Conservation (phyloP, 176 grass and related monocot genomes). For the Echinochloa phyllopogon region DNA sequence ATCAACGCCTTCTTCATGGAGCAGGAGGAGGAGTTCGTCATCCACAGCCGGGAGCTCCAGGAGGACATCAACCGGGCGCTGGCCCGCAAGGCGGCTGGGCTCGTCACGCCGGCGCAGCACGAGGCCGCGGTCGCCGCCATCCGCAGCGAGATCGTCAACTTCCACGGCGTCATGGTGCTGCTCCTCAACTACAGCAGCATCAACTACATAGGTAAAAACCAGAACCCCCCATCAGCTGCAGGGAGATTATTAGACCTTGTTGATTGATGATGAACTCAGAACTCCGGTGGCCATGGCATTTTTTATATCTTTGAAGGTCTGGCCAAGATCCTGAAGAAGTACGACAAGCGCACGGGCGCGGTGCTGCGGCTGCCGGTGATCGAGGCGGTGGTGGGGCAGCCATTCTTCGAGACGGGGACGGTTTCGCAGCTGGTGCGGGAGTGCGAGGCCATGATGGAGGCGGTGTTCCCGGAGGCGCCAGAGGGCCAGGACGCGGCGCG, state of each 20-base stretch:
- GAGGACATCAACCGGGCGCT: slow-evolving; percentile 51
- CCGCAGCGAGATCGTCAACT: slow-evolving; percentile 70
- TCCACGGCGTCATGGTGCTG: slow-evolving; percentile 88
- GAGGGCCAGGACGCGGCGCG: slow-evolving; percentile 40
- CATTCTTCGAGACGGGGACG: slow-evolving; percentile 81
- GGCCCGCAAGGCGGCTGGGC: slow-evolving; percentile 15
- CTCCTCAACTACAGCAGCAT: slow-evolving; percentile 94
- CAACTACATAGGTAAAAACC: slow-evolving; percentile 69
- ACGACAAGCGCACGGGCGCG: slow-evolving; percentile 82
- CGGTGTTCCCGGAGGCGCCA: slow-evolving; percentile 46
- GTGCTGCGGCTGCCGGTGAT: slow-evolving; percentile 63
- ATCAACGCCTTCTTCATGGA: slow-evolving; percentile 90
- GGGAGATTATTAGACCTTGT: neutral
- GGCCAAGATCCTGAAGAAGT: slow-evolving; percentile 94
- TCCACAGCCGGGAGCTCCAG: slow-evolving; percentile 69
- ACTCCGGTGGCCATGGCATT: neutral
- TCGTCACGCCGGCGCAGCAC: slow-evolving; percentile 32
- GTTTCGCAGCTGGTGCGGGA: slow-evolving; percentile 73
- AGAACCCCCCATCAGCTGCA: too few species aligned
- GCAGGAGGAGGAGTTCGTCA: slow-evolving; percentile 92
- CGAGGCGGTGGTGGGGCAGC: slow-evolving; percentile 60
- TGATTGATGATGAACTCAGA: neutral
- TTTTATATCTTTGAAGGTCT: slow-evolving; percentile 13
- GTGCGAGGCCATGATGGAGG: slow-evolving; percentile 81
- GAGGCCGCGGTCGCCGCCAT: slow-evolving; percentile 52